Evolutionary conservation across 2,329 filamentous ascomycete species (phyloP).

Genomic region (Diaporthe sp.): DNA sequence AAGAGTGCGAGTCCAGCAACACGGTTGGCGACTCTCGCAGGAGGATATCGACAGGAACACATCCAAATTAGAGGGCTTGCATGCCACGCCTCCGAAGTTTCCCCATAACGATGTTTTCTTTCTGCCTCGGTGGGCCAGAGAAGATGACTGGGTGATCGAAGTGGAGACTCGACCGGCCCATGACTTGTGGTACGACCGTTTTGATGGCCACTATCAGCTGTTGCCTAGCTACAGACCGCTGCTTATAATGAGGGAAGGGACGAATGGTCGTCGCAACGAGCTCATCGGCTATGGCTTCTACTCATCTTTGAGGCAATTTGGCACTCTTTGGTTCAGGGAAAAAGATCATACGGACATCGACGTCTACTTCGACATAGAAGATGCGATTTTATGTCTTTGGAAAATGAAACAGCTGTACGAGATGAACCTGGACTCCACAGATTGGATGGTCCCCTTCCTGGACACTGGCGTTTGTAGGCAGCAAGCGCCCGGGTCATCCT

Average conservation of each 20-base stretch:
- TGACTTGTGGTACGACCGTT: background rate
- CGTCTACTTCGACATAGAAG: background rate
- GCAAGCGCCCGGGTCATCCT: background rate
- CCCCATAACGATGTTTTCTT: background rate
- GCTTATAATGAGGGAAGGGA: background rate
- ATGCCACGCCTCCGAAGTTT: background rate
- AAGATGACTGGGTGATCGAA: conserved; percentile 5
- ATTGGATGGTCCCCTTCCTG: background rate
- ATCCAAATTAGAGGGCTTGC: background rate
- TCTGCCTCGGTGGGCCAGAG: background rate
- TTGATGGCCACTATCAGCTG: background rate
- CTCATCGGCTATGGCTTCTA: conserved; percentile 2
- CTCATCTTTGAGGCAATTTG: background rate
- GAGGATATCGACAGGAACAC: background rate
- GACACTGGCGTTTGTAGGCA: background rate
- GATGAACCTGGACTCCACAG: background rate
- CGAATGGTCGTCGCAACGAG: background rate
- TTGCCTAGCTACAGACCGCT: background rate
- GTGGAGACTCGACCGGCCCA: background rate
- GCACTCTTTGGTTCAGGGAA: background rate
- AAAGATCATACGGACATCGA: too few relatives aligned
- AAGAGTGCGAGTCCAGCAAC: too few relatives aligned
- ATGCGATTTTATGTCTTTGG: background rate
- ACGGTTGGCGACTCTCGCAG: too few relatives aligned
- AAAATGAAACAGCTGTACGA: conserved; percentile 17